Conservation (phyloP, 2,329 filamentous ascomycete genomes). For the Chaetomiaceae sp. region DNA sequence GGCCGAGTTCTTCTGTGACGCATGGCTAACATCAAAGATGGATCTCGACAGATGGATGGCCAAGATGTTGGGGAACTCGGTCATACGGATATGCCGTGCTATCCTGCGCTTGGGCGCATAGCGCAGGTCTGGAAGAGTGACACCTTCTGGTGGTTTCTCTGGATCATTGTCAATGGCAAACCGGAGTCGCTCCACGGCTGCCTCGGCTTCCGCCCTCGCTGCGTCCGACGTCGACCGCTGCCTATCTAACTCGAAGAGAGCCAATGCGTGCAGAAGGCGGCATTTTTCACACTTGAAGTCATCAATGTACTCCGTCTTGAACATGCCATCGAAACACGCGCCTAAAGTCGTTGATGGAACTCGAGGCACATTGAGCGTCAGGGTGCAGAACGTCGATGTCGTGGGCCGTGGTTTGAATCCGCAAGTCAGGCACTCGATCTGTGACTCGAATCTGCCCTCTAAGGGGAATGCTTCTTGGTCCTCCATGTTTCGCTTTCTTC, state of each 20-base stretch:
- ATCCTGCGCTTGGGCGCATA: conserved; percentile 79
- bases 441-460: conserved; percentile 88
- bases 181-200: conserved; percentile 62
- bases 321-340: conserved; percentile 85
- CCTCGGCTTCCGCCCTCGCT: conserved; percentile 48
- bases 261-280: conserved; percentile 73
- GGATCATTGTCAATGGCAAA: conserved; percentile 73
- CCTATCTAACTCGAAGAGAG: conserved; percentile 58
- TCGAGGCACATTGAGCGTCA: conserved; percentile 89
- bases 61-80: conserved; percentile 80
- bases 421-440: conserved; percentile 88
- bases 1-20: conserved; percentile 87
- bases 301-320: conserved; percentile 94
- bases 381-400: conserved; percentile 80
- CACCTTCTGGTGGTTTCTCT: conserved; percentile 67
- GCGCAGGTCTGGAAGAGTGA: conserved; percentile 69
- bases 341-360: conserved; percentile 75
- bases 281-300: conserved; percentile 96
- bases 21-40: conserved; percentile 73
- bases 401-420: conserved; percentile 83
- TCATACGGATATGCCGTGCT: conserved; percentile 81
- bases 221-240: conserved; percentile 49
- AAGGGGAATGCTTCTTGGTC: conserved; percentile 78
- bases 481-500: conserved; percentile 33
- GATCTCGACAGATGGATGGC: conserved; percentile 90